Conservation (phyloP, 1,139 yeast genomes). For the Entelexis sorbosivorans region DNA sequence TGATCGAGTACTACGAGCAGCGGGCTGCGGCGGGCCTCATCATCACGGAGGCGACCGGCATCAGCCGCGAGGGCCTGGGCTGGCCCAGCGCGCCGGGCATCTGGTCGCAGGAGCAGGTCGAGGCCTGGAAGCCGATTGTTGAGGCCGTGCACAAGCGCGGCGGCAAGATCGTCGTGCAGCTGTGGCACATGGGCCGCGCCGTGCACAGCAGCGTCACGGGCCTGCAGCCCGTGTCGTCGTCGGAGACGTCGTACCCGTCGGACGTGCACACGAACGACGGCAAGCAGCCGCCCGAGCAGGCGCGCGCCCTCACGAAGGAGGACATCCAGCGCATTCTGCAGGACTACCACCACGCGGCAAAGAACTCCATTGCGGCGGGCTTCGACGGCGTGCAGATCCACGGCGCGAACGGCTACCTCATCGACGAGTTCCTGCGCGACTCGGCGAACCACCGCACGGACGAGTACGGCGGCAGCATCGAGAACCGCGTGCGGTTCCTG, state of each 20-base stretch:
- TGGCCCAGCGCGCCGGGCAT: conserved; percentile 35
- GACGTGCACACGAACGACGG: conserved; percentile 39
- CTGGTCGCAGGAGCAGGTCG: conserved; percentile 35
- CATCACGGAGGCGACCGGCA: conserved; percentile 37
- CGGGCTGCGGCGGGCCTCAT: conserved; percentile 40
- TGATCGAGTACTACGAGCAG: conserved; percentile 41
- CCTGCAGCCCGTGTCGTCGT: conserved; percentile 25
- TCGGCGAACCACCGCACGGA: background rate
- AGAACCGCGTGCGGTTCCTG: conserved; percentile 1
- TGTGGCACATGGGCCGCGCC: conserved; percentile 36
- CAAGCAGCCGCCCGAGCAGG: conserved; percentile 40
- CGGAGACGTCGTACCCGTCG: conserved; percentile 18
- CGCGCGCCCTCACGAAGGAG: conserved; percentile 36
- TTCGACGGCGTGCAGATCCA: conserved; percentile 3
- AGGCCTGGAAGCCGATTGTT: conserved; percentile 32
- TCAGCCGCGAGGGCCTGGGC: conserved; percentile 31
- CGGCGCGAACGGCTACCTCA: conserved; percentile 1
- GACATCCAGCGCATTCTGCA: conserved; percentile 37
- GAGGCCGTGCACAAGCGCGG: conserved; percentile 32
- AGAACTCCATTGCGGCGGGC: background rate
- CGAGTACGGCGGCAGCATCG: conserved; percentile 4
- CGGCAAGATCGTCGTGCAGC: conserved; percentile 32
- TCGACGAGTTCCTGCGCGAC: conserved; percentile 2
- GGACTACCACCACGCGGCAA: conserved; percentile 27
- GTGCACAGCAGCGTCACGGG: conserved; percentile 32